These are phyloP conservation scores for Dictyostelium citrinum DNA, from an alignment of 78 protist genomes.

Conservation along the genomic window DNA sequence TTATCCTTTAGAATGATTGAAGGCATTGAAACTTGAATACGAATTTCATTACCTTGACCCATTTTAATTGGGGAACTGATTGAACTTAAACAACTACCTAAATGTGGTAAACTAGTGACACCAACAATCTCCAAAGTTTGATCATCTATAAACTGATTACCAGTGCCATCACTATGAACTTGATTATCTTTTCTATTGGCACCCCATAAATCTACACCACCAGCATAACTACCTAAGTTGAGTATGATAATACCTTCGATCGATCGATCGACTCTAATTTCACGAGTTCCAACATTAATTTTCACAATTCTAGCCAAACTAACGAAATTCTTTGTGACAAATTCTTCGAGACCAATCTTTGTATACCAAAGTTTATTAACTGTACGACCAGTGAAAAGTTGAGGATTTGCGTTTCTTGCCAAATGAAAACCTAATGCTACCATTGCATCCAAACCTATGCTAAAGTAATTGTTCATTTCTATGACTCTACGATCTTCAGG, in stretches of 20 bases:
- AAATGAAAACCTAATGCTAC: conserved; percentile 83
- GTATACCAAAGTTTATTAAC: conserved; percentile 78
- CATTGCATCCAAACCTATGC: conserved; percentile 87
- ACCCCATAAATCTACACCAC: conserved; percentile 57
- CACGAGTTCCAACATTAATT: conserved; percentile 6
- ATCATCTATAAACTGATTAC: conserved; percentile 61
- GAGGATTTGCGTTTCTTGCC: conserved; percentile 69
- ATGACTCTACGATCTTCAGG: background rate
- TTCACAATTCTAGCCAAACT: background rate
- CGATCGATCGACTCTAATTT: background rate
- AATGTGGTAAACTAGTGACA: conserved; percentile 53
- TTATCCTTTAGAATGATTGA: background rate
- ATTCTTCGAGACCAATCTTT: conserved; percentile 62
- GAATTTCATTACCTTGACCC: conserved; percentile 50
- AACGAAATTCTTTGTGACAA: conserved; percentile 27
- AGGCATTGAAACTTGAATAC: background rate
- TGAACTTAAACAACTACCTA: conserved; percentile 19
- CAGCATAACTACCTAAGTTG: conserved; percentile 53
- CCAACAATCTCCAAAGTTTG: conserved; percentile 62
- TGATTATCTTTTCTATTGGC: background rate
- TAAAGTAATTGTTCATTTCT: conserved; percentile 85
- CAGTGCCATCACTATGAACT: background rate
- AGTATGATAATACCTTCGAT: conserved; percentile 51
- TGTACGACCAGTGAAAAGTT: conserved; percentile 60
- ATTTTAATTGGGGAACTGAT: conserved; percentile 29